Evolutionary conservation across 345 rosid species (phyloP).

Genomic region (Raphanus raphanistrum): DNA sequence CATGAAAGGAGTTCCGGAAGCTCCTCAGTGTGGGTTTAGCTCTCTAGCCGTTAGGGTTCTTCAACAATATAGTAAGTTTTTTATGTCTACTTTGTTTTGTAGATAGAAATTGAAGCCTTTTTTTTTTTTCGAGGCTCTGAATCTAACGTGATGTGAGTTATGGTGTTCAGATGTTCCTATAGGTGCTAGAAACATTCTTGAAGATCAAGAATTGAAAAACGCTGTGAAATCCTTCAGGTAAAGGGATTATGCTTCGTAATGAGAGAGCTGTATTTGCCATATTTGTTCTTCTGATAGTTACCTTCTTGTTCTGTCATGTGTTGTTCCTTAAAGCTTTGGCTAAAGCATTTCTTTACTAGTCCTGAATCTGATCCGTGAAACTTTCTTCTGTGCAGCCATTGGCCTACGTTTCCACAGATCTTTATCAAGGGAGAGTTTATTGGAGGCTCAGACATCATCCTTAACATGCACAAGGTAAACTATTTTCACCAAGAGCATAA

Average conservation of each 20-base stretch:
- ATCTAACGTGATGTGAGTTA: neutral
- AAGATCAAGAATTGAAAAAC: constrained; percentile 74
- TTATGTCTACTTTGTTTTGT: neutral
- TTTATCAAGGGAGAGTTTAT: constrained; percentile 91
- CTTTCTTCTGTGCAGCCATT: constrained; percentile 54
- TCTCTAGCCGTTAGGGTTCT: constrained; percentile 86
- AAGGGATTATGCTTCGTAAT: neutral
- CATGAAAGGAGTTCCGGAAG: constrained; percentile 94
- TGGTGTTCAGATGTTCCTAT: constrained; percentile 65
- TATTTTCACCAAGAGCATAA: neutral
- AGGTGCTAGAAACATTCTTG: constrained; percentile 86
- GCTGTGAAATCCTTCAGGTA: constrained; percentile 91
- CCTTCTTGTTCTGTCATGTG: neutral
- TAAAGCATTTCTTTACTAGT: neutral
- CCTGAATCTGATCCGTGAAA: neutral
- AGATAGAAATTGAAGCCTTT: neutral
- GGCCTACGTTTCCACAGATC: constrained; percentile 98
- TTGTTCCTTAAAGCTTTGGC: neutral
- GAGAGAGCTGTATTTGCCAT: neutral
- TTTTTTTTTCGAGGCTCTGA: neutral
- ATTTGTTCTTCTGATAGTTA: neutral
- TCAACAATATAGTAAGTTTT: constrained; percentile 69
- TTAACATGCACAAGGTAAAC: constrained; percentile 84
- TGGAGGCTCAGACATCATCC: constrained; percentile 93
- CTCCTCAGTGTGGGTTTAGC: constrained; percentile 96